Evolutionary conservation across 169 alveolate species (phyloP), one percentile per base, ranked within the genome.

Genomic region (Blepharisma undulans): DNA sequence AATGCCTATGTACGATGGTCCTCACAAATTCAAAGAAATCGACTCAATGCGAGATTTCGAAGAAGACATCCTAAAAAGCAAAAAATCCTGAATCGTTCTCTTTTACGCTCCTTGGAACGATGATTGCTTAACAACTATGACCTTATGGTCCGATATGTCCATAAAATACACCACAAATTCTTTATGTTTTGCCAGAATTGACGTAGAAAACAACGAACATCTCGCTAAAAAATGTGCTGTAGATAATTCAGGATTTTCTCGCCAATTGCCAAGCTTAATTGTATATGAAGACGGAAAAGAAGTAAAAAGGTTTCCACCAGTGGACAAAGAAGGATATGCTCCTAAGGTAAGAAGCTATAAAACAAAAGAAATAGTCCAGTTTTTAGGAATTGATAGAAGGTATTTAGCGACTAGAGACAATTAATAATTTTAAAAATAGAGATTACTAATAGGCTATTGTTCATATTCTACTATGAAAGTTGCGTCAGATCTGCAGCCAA

Each of bases 291-390:
- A 82, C 8, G 89, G 89, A 21, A 34, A 60, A 59, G 89, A 82
- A 30, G 32, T 59, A 4, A 82, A 82, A 82, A 82, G 89, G 76
- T 82, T 34, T 30, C 89, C 89, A 60, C 89, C 89, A 3, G 89
- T 36, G 60, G 77, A 72, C 14, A 22, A 32, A 22, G 48, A 82
- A 21, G 89, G 78, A 14, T n/a, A 22, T 21, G 25, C 60, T 6
- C 87, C 87, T 22, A 79, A 25, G 61, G 34, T 32, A 22, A 21
- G 7, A n/a, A 82, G 60, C 36, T 82, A 82, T 60, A 82, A 60
- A 59, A 72, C 36, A n/a, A 82, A 82, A 30, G 76, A 36, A 22
- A 82, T 82, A 25, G 89, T 82, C 30, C 25, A 59, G 14, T 82
- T 32, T 30, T 34, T 82, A 33, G 89, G 89, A 32, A 82, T 82